Conservation (phyloP, 164 flowering plant genomes). For the Aristolochia contorta region DNA sequence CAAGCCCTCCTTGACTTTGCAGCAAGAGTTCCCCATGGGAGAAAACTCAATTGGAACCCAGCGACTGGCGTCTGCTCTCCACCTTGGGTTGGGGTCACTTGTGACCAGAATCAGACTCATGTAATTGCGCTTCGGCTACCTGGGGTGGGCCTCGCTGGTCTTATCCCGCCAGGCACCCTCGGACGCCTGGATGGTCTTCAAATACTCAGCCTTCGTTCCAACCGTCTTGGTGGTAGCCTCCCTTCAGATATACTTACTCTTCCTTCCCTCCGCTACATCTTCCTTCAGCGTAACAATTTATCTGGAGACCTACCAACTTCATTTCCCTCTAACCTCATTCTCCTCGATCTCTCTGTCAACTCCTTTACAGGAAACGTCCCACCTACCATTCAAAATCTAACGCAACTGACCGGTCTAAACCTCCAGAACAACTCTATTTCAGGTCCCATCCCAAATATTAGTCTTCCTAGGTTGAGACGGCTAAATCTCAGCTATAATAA, state of each 20-base stretch:
- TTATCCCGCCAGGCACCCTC: constrained; percentile 44
- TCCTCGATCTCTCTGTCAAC: constrained; percentile 77
- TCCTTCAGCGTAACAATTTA: constrained; percentile 68
- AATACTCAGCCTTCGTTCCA: constrained; percentile 72
- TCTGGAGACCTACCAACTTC: constrained; percentile 61
- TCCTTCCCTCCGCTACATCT: constrained; percentile 52
- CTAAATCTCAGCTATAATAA: constrained; percentile 53
- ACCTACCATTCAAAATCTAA: constrained; percentile 38
- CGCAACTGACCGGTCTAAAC: constrained; percentile 30
- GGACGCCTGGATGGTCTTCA: constrained; percentile 49
- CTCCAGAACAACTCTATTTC: constrained; percentile 51
- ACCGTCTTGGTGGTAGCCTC: constrained; percentile 52
- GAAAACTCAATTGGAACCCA: constrained; percentile 51
- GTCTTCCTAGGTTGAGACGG: constrained; percentile 32
- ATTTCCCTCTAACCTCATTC: constrained; percentile 34
- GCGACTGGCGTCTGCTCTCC: constrained; percentile 38
- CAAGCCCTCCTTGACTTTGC: constrained; percentile 61
- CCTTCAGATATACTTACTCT: constrained; percentile 68
- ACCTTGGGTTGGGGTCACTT: constrained; percentile 62
- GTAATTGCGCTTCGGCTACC: constrained; percentile 51
- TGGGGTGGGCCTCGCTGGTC: constrained; percentile 48
- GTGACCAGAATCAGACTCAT: constrained; percentile 24
- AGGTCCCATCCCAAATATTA: constrained; percentile 44
- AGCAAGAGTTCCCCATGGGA: constrained; percentile 40
- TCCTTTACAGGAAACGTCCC: constrained; percentile 65